A percentile compares a stretch with the other conserved stretches of the same genome.
Conservation (phyloP, 2,329 filamentous ascomycete species). For the Penicillium fuscoglaucum region DNA sequence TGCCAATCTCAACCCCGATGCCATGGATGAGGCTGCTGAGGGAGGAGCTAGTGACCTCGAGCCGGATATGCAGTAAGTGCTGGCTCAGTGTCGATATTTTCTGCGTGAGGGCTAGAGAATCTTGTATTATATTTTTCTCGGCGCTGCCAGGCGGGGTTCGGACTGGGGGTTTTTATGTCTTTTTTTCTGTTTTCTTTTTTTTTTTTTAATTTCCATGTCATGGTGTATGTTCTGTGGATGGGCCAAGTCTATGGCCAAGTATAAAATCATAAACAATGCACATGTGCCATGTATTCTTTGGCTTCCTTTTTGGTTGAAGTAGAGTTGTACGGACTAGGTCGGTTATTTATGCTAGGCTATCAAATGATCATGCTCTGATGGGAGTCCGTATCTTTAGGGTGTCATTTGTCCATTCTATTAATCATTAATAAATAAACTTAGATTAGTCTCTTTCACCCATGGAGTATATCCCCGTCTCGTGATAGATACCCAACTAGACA, state of each 20-base stretch:
- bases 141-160: conserved; percentile 7
- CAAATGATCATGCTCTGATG: neutral
- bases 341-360: neutral
- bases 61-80: conserved; percentile 32
- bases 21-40: conserved; percentile 47
- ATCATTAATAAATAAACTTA: too few species aligned
- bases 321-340: neutral
- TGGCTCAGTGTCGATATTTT: neutral
- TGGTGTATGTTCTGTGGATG: neutral
- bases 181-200: neutral
- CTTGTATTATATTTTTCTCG: conserved; percentile 9
- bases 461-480: neutral
- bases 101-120: neutral
- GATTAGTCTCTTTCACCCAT: too few species aligned
- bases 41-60: conserved; percentile 40
- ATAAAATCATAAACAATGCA: conserved; percentile 6
- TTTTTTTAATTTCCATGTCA: neutral
- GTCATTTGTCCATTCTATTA: neutral
- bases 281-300: neutral
- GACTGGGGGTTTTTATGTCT: neutral
- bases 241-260: neutral
- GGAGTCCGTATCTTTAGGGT: neutral
- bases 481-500: neutral
- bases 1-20: conserved; percentile 48
- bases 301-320: neutral